Evolutionary conservation across 768 basidiomycete genomes (phyloP).

Genomic region (Russula ochroleuca): DNA sequence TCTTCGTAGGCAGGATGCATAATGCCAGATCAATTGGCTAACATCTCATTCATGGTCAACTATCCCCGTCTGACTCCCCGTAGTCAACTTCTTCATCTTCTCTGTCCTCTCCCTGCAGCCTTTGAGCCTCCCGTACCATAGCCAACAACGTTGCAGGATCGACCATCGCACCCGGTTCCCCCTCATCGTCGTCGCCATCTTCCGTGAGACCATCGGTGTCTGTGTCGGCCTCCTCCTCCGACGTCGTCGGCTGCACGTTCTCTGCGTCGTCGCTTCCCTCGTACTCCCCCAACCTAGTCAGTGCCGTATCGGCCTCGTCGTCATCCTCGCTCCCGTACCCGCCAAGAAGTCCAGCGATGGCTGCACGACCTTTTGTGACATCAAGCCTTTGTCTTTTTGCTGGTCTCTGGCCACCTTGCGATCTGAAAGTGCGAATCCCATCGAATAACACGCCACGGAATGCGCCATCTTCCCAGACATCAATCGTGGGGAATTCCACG

Average conservation of each 20-base stretch:
- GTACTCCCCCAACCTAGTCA: constrained; percentile 41
- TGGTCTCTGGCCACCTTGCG: constrained; percentile 35
- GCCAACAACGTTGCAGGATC: constrained; percentile 43
- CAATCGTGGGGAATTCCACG: constrained; percentile 80
- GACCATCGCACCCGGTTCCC: constrained; percentile 37
- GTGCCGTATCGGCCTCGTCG: constrained; percentile 34
- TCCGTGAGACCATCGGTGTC: constrained; percentile 29
- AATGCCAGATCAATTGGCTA: constrained; percentile 14
- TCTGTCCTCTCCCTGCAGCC: constrained; percentile 31
- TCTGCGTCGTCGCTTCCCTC: constrained; percentile 41
- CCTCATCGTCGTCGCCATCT: constrained; percentile 35
- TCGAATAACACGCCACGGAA: constrained; percentile 63
- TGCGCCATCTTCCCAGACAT: constrained; percentile 59
- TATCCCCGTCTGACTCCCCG: constrained; percentile 42
- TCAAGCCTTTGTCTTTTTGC: constrained; percentile 58
- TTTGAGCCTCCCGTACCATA: constrained; percentile 39
- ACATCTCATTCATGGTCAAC: constrained; percentile 1
- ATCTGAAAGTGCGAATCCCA: constrained; percentile 43
- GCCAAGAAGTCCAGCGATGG: constrained; percentile 54
- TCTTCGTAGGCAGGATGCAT: constrained; percentile 69
- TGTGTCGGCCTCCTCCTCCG: constrained; percentile 38
- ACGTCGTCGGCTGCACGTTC: constrained; percentile 30
- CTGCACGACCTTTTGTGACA: constrained; percentile 46
- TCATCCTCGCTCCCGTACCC: constrained; percentile 54
- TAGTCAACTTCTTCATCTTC: constrained; percentile 50